Conservation (phyloP, 2,329 filamentous ascomycete species). For the Hypoxylon sp. region DNA sequence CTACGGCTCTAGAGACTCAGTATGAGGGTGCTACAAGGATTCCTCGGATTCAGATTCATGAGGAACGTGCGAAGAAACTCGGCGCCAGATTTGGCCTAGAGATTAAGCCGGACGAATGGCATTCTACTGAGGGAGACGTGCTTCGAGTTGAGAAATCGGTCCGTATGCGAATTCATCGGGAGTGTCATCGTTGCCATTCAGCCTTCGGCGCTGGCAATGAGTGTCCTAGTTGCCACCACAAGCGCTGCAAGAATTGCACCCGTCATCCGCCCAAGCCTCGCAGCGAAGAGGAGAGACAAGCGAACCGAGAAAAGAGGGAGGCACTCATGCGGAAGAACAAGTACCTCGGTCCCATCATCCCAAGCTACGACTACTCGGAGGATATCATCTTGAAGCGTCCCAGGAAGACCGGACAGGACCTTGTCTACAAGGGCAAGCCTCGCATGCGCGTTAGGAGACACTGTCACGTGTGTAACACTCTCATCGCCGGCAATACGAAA, state of each 20-base stretch:
- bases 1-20: conserved; percentile 34
- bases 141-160: conserved; percentile 81
- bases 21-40: conserved; percentile 57
- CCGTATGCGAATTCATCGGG: conserved; percentile 82
- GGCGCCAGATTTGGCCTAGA: conserved; percentile 70
- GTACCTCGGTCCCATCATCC: conserved; percentile 68
- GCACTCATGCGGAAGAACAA: conserved; percentile 68
- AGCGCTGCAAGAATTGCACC: conserved; percentile 84
- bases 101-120: conserved; percentile 68
- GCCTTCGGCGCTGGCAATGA: conserved; percentile 80
- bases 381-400: conserved; percentile 72
- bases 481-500: conserved; percentile 73
- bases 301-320: conserved; percentile 66
- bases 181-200: conserved; percentile 85
- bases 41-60: conserved; percentile 66
- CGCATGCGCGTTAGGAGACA: conserved; percentile 80
- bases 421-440: conserved; percentile 76
- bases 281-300: conserved; percentile 68
- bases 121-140: conserved; percentile 67
- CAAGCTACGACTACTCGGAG: conserved; percentile 66
- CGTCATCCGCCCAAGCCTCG: conserved; percentile 77
- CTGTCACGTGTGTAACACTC: conserved; percentile 80
- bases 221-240: conserved; percentile 83
- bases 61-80: conserved; percentile 70
- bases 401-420: conserved; percentile 76